phyloP scores from a whole-genome alignment of 768 basidiomycete species.

The Phaeotremella skinneri region DNA sequence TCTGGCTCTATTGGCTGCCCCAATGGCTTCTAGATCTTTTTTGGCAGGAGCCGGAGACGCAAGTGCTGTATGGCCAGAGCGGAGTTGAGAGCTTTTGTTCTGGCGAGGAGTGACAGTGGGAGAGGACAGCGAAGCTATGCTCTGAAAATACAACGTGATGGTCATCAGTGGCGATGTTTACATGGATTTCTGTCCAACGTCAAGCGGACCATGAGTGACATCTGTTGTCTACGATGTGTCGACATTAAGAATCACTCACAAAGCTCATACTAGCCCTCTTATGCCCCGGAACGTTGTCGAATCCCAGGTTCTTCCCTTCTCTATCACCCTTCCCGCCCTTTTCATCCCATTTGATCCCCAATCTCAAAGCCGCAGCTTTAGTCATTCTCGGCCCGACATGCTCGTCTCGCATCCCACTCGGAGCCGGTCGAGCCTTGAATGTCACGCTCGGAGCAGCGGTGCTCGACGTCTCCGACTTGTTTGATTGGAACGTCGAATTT shows the following conservation, averaged over 20 bases:
- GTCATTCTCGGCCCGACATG: constrained; percentile 37
- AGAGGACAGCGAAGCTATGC: constrained; percentile 25
- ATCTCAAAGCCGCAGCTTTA: constrained; percentile 29
- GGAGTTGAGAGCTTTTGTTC: constrained; percentile 32
- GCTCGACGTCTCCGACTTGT: neutral
- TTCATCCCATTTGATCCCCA: constrained; percentile 34
- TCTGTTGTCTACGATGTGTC: too few species aligned
- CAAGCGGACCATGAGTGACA: too few species aligned
- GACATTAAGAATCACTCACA: constrained; percentile 16
- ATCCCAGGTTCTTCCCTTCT: constrained; percentile 6
- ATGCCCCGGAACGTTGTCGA: constrained; percentile 24
- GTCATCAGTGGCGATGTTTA: too few species aligned
- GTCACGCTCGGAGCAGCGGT: neutral
- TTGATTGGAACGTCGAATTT: neutral
- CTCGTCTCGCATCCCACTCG: constrained; percentile 7
- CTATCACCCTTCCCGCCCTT: constrained; percentile 4
- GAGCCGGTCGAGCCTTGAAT: constrained; percentile 34
- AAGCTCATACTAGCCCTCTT: constrained; percentile 27
- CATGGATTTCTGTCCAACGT: too few species aligned
- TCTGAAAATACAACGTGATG: too few species aligned
- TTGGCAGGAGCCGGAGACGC: neutral
- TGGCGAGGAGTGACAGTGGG: constrained; percentile 26
- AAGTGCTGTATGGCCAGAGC: constrained; percentile 9
- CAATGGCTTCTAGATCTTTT: neutral
- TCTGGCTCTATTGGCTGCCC: constrained; percentile 6